phyloP scores from a whole-genome alignment of 139 green algal genomes.

The Closterium sp. region DNA sequence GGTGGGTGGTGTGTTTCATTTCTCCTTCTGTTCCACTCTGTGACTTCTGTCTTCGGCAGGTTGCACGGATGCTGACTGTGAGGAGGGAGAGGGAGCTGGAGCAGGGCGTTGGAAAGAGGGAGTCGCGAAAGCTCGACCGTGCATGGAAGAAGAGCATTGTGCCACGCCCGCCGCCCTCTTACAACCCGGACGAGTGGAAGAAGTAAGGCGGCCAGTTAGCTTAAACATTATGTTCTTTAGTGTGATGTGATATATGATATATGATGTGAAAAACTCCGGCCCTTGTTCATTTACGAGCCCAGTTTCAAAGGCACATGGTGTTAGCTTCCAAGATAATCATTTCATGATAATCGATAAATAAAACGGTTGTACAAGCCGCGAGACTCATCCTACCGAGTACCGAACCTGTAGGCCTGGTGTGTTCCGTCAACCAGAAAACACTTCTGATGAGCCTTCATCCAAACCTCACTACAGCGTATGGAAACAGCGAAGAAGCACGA shows the following conservation, averaged over 20 bases:
- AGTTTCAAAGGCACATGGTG: no score
- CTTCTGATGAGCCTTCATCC: no score
- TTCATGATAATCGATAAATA: no score
- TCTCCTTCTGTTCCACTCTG: no score
- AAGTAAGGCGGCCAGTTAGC: not conserved
- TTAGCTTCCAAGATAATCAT: no score
- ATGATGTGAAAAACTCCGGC: no score
- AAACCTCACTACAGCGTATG: not conserved
- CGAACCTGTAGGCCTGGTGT: no score
- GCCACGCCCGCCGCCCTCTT: conserved; percentile 24
- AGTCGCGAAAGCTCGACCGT: conserved; percentile 38
- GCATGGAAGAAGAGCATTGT: conserved; percentile 37
- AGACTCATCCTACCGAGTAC: no score
- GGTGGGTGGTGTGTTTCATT: no score
- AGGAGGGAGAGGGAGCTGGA: conserved; percentile 47
- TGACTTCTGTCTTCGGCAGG: conserved; percentile 7
- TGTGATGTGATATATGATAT: not conserved
- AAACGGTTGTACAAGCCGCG: no score
- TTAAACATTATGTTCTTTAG: not conserved
- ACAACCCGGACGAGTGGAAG: conserved; percentile 7
- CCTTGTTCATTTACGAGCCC: no score
- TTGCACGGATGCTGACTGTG: conserved; percentile 48
- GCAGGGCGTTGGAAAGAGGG: conserved; percentile 32
- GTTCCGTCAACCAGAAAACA: no score
- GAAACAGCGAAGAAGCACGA: not conserved